Base-by-base conservation (phyloP, 225 moss, liverwort and hornwort species). In the Bryum argenteum region DNA sequence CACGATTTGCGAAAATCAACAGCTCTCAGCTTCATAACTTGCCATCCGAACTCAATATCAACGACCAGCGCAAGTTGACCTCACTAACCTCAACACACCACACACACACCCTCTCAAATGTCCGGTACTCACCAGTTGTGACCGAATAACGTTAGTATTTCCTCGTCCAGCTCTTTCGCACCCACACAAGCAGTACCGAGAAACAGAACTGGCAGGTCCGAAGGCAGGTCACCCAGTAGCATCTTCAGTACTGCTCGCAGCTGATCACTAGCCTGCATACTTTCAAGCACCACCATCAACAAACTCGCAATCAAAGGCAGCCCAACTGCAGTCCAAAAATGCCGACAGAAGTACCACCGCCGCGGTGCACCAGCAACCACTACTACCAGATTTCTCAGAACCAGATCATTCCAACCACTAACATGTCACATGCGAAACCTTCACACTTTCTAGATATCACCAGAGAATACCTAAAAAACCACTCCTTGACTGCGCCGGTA, bases 191-290 rank as follows among this genome's bases (percentile, higher is more conserved):
- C 81, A 71, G 85, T 90, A n/a, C 88, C 92, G 58, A 92, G 78
- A 72, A 92, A 88, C 24, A 90, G 73, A 54, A 92, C 85, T 22
- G 92, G 92, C 51, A 92, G 89, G 74, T 92, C 92, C 42, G 92
- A 88, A 41, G 92, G 92, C 63, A 92, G 73, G 76, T 92, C 92
- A 57, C 80, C 80, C 68, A 89, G 71, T 21, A 92, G 83, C 92
- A 92, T 92, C 69, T 86, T 76, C 70, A 92, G 76, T 19, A 92
- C 92, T 43, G 90, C 89, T 67, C 92, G 88, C 66, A 92, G 86
- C 70, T 92, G 92, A 0, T 90, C 92, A 67, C 82, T 84, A 54
- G 92, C 90, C 92, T 92, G 89, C 79, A 77, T 3, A 58, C 39
- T 20, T 28, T 37, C 71, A 65, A 54, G 2, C 11, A 28, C 18